phyloP scores from a whole-genome alignment of 2,329 filamentous ascomycete species.

The Colletotrichum sp. region DNA sequence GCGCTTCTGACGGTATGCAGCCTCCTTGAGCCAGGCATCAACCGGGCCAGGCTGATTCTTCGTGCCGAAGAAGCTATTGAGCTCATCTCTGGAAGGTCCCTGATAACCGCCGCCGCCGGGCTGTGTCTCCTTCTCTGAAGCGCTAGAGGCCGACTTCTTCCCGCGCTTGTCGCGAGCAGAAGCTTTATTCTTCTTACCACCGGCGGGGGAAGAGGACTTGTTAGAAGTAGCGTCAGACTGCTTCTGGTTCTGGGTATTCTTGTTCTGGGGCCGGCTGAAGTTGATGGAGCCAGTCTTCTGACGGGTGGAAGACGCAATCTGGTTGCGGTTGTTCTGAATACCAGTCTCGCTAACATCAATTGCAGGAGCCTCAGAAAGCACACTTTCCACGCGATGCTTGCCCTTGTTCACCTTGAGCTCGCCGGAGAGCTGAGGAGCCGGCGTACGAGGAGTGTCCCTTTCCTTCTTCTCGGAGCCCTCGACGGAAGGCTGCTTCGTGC shows the following conservation, averaged over 20 bases:
- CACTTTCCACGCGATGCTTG: background rate
- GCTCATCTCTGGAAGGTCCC: background rate
- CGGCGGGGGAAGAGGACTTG: background rate
- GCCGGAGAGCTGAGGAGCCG: background rate
- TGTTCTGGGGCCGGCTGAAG: constrained; percentile 9
- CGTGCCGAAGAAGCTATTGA: background rate
- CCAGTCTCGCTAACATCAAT: background rate
- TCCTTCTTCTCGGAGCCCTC: background rate
- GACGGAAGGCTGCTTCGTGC: background rate
- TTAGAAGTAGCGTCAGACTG: background rate
- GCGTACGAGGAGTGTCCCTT: background rate
- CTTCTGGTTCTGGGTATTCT: background rate
- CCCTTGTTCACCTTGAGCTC: background rate
- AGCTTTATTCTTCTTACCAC: background rate
- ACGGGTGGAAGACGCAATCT: background rate
- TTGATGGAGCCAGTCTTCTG: background rate
- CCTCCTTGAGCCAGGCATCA: background rate
- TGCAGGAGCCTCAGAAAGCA: background rate
- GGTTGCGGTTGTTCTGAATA: background rate
- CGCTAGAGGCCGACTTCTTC: background rate
- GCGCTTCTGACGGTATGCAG: background rate
- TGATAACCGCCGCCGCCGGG: background rate
- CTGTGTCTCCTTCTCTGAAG: background rate
- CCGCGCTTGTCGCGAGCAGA: background rate
- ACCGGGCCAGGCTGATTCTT: background rate